A percentile compares a stretch with the other conserved stretches of the same genome.
These are phyloP conservation scores for Funneliformis mosseae DNA, from an alignment of 192 early-diverging fungal genomes.

Conservation along the genomic window DNA sequence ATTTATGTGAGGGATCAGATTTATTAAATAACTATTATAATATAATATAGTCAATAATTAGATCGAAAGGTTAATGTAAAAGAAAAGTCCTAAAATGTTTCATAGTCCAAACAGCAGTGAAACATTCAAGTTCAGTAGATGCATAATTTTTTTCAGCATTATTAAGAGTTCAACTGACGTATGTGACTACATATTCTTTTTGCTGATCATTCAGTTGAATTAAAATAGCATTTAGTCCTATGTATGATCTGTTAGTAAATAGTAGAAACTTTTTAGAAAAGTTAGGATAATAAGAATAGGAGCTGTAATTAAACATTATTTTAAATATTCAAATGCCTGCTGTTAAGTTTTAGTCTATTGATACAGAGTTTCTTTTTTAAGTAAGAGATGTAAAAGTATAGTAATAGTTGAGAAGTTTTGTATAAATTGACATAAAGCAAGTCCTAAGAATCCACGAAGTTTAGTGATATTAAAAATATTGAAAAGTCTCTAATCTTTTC, in stretches of 20 bases:
- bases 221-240: slow-evolving; percentile 43
- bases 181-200: slow-evolving; percentile 30
- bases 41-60: too few species aligned
- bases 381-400: neutral
- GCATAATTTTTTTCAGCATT: slow-evolving; percentile 41
- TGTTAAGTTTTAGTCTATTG: neutral
- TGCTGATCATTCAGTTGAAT: slow-evolving; percentile 20
- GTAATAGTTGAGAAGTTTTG: neutral
- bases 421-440: slow-evolving; percentile 2
- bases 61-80: too few species aligned
- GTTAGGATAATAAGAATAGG: slow-evolving; percentile 44
- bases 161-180: slow-evolving; percentile 23
- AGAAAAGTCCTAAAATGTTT: too few species aligned
- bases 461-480: neutral
- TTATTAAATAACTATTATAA: too few species aligned
- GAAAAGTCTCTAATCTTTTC: slow-evolving; percentile 27
- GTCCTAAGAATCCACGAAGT: neutral
- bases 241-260: slow-evolving; percentile 45
- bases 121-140: too few species aligned
- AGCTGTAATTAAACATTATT: slow-evolving; percentile 31
- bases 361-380: neutral
- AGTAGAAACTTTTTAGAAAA: slow-evolving; percentile 36
- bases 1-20: too few species aligned
- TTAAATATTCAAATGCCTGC: slow-evolving; percentile 33
- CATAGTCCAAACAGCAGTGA: slow-evolving; percentile 35